phyloP scores from a whole-genome alignment of 106 monocot genomes.

The Phalaenopsis aphrodite region DNA sequence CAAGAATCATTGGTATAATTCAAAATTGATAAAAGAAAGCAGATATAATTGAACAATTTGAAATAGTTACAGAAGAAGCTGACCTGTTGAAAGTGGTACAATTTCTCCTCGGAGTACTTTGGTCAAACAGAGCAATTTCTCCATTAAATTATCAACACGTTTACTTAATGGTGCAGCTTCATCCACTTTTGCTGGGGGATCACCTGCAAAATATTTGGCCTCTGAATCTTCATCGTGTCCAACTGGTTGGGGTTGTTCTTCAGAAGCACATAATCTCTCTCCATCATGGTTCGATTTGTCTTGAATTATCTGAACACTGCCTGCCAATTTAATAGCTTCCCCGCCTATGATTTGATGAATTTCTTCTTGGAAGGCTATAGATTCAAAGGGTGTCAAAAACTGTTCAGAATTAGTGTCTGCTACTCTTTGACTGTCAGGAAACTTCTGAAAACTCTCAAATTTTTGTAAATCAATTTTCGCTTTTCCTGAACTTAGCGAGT shows the following conservation, averaged over 20 bases:
- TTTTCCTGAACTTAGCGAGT: too few species aligned
- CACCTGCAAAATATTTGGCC: not conserved
- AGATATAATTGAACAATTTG: not conserved
- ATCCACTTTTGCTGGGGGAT: not conserved
- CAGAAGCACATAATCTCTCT: not conserved
- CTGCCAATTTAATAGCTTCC: not conserved
- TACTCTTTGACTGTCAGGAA: not conserved
- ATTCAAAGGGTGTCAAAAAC: not conserved
- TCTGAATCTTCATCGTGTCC: not conserved
- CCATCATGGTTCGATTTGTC: not conserved
- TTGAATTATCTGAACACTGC: not conserved
- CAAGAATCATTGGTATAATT: not conserved
- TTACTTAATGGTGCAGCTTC: conserved; percentile 5
- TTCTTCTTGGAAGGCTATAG: not conserved
- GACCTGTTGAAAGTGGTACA: not conserved
- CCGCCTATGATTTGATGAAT: not conserved
- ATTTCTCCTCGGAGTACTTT: conserved; percentile 5
- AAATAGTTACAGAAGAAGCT: not conserved
- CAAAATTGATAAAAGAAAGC: not conserved
- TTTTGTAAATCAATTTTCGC: not conserved
- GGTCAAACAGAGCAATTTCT: conserved; percentile 1
- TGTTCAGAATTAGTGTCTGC: not conserved
- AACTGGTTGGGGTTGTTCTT: not conserved
- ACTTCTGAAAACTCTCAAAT: not conserved
- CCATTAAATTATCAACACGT: conserved; percentile 8